phyloP scores from a whole-genome alignment of 306 rosid species.

The Trifolium dubium region DNA sequence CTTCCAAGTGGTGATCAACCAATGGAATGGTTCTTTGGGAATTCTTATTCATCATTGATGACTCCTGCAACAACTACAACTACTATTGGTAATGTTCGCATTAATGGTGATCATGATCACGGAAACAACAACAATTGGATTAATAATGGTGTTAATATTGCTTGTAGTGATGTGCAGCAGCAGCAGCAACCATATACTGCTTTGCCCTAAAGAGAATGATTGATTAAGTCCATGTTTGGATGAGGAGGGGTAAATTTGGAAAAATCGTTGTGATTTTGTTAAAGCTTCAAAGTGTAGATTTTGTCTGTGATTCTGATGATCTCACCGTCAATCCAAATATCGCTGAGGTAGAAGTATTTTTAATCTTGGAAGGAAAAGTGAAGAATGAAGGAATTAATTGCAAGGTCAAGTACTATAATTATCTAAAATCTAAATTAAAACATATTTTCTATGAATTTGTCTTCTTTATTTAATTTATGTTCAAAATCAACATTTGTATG shows the following conservation, averaged over 20 bases:
- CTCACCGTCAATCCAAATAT: not conserved
- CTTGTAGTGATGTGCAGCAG: slow-evolving; percentile 71
- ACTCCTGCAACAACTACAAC: slow-evolving; percentile 43
- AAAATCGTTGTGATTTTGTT: not conserved
- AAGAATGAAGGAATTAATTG: slow-evolving; percentile 25
- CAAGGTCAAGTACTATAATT: slow-evolving; percentile 18
- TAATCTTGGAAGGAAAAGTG: not conserved
- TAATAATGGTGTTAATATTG: slow-evolving; percentile 53
- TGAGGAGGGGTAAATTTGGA: not conserved
- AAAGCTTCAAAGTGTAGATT: not conserved
- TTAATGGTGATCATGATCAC: slow-evolving; percentile 49
- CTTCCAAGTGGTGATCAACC: slow-evolving; percentile 22
- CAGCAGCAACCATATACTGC: slow-evolving; percentile 65
- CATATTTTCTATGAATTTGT: not conserved
- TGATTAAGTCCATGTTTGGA: not conserved
- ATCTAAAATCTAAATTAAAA: not conserved
- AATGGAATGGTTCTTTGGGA: slow-evolving; percentile 88
- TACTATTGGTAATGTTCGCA: not conserved
- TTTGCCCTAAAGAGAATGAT: slow-evolving; percentile 71
- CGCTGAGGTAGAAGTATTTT: slow-evolving; percentile 29
- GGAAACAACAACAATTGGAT: slow-evolving; percentile 49
- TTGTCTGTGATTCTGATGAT: not conserved
- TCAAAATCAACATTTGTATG: slow-evolving; percentile 45
- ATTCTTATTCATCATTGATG: slow-evolving; percentile 59
- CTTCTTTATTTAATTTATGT: slow-evolving; percentile 20